Evolutionary conservation across 129 eudicot genomes (phyloP).

Genomic region (Pseudognaphalium luteoalbum): DNA sequence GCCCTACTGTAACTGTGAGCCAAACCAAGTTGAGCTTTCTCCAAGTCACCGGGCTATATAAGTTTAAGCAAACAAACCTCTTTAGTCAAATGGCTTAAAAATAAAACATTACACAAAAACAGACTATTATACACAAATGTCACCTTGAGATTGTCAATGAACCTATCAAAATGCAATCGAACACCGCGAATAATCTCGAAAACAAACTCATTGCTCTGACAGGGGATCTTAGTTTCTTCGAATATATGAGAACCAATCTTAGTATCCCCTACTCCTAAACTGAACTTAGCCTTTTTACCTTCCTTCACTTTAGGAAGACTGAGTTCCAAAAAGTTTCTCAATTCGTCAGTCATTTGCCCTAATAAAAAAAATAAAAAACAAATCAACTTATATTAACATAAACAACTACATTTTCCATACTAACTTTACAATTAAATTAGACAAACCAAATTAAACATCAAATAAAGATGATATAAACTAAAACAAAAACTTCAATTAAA

Average conservation of each 20-base stretch:
- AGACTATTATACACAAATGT: neutral
- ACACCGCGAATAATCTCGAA: conserved; percentile 89
- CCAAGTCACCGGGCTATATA: conserved; percentile 86
- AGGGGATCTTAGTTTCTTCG: conserved; percentile 84
- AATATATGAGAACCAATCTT: conserved; percentile 76
- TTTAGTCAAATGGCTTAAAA: neutral
- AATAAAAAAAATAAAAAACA: neutral
- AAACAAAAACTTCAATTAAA: neutral
- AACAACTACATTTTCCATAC: neutral
- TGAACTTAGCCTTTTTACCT: conserved; percentile 77
- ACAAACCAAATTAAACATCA: neutral
- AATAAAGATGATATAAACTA: neutral
- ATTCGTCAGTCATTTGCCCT: conserved; percentile 97
- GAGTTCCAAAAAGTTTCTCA: conserved; percentile 79
- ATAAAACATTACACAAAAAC: neutral
- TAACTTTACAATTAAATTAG: neutral
- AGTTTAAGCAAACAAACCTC: neutral
- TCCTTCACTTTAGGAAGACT: conserved; percentile 76
- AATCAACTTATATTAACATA: neutral
- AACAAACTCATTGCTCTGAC: conserved; percentile 87
- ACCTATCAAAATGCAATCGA: conserved; percentile 73
- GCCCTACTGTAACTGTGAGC: conserved; percentile 96
- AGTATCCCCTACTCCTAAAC: conserved; percentile 81
- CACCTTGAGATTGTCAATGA: conserved; percentile 81
- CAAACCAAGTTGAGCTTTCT: conserved; percentile 95